Evolutionary conservation across 2,329 filamentous ascomycete species (phyloP), one percentile per base, ranked within the genome.

Genomic region (Cercospora brassicicola): DNA sequence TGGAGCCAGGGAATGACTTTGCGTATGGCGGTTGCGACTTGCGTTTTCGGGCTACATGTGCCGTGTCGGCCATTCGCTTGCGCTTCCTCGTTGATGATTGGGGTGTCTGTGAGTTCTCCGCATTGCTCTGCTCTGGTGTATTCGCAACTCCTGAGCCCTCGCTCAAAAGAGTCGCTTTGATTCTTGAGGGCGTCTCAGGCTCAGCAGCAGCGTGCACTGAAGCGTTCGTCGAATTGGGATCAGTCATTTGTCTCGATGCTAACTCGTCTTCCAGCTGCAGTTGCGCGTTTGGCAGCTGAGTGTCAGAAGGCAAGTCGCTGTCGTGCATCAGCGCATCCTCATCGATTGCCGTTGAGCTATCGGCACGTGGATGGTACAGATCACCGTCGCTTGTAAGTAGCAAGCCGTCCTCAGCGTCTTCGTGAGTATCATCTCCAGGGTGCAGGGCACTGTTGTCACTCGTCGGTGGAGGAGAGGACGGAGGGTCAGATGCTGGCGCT

Each of bases 11-110:
- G 36, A 76, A 65, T 45, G 73, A 74, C 23, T 68, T 73, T 56
- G 75, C 76, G 51, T 76, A 67, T 4, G 75, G 76, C 9, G 77
- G 77, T 20, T 71, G 67, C 6, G 69, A 66, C 59, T 75, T 78
- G 15, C 72, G 72, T 65, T 77, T 79, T 70, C 73, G 75, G 8
- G 71, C 18, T 23, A 65, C 67, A 28, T 59, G 66, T 7, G 31
- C 62, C 2, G 59, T 63, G 28, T 67, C 66, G 13, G 68, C 62
- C 8, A 56, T 63, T 23, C 75, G 69, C 67, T 77, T 78, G 8
- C 77, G 76, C 64, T 78, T 78, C 42, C 66, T 73, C 15, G 36
- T 42, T 9, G 63, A 59, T 11, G 48, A 48, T 23, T 59, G 39
- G 10, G 59, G 36, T 31, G 31, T 59, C 39, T 39, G 57, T 20